Evolutionary conservation across 768 basidiomycete genomes (phyloP).

Genomic region (Macrolepiota dolichaula): DNA sequence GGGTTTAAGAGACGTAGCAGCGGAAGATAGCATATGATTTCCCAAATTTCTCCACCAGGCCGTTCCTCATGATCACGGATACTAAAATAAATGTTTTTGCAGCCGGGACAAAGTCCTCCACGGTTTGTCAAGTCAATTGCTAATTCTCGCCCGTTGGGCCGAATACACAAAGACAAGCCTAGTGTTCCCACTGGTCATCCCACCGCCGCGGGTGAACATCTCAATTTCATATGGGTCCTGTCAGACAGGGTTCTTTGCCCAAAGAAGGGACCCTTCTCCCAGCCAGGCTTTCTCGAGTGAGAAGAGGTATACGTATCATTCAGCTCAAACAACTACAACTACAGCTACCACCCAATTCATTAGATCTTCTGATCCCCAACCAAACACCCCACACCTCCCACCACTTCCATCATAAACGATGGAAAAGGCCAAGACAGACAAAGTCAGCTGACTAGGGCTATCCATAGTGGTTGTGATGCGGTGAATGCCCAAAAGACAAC

Average conservation of each 20-base stretch:
- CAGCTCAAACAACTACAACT: background rate
- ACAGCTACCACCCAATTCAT: slow-evolving; percentile 7
- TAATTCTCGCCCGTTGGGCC: background rate
- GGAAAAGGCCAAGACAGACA: background rate
- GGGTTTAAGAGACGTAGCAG: background rate
- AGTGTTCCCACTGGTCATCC: too few species aligned
- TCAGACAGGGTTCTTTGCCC: background rate
- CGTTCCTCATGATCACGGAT: background rate
- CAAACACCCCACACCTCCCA: too few species aligned
- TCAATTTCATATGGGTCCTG: too few species aligned
- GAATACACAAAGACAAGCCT: too few species aligned
- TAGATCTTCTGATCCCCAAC: background rate
- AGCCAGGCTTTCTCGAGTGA: background rate
- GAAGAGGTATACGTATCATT: slow-evolving; percentile 5
- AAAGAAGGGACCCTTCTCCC: background rate
- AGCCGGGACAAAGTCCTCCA: background rate
- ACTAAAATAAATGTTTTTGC: background rate
- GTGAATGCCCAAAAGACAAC: slow-evolving; percentile 5
- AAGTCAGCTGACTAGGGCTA: background rate
- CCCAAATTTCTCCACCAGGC: background rate
- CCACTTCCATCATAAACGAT: background rate
- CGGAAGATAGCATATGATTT: slow-evolving; percentile 2
- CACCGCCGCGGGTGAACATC: too few species aligned
- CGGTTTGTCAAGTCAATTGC: background rate
- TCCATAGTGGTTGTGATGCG: slow-evolving; percentile 2